These are phyloP conservation scores for Populus trichocarpa DNA, from an alignment of 441 rosid genomes.

Conservation along the genomic window DNA sequence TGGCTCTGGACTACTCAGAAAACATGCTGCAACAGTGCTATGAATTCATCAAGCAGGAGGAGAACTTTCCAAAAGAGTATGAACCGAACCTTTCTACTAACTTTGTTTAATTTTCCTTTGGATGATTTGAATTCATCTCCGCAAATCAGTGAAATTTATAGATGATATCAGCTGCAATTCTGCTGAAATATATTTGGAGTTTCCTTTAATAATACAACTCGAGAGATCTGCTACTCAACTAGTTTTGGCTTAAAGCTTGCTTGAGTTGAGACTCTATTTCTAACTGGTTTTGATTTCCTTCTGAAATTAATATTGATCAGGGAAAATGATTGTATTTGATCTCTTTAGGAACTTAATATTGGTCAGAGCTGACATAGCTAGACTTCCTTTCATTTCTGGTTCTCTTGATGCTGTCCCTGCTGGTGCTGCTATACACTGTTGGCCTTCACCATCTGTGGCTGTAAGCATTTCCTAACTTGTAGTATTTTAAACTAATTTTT, in stretches of 20 bases:
- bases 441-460: constrained; percentile 86
- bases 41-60: constrained; percentile 56
- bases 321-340: constrained; percentile 16
- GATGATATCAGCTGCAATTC: background rate
- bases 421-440: constrained; percentile 90
- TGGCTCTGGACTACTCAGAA: constrained; percentile 87
- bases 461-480: constrained; percentile 35
- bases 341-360: constrained; percentile 54
- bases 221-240: background rate
- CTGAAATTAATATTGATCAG: constrained; percentile 71
- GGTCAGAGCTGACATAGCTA: constrained; percentile 85
- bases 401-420: constrained; percentile 94
- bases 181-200: constrained; percentile 1
- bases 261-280: background rate
- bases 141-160: background rate
- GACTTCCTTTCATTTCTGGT: constrained; percentile 71
- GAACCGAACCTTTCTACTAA: constrained; percentile 8
- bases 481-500: background rate
- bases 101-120: background rate
- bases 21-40: constrained; percentile 78
- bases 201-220: background rate
- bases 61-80: constrained; percentile 67
- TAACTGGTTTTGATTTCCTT: constrained; percentile 11
- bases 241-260: background rate
- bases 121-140: constrained; percentile 1